Base-by-base conservation (phyloP, 2,329 filamentous ascomycete species). In the Cladosporium sp. region DNA sequence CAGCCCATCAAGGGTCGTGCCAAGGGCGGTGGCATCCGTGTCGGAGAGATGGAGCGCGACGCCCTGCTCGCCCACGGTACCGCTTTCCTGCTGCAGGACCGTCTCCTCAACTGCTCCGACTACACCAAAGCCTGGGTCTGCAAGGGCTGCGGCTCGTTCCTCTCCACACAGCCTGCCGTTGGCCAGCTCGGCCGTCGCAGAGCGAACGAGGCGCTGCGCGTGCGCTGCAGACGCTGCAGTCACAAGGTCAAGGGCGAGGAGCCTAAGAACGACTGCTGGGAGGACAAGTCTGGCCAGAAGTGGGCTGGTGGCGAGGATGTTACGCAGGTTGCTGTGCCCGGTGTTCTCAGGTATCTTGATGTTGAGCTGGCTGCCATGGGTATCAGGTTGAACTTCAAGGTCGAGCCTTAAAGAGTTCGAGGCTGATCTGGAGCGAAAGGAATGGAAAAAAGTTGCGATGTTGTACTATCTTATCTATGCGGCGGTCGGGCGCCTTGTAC, bases 1-100 rank as follows among this genome's bases (percentile, higher is more conserved):
- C 95, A 99, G 78, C 95, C 95, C 49, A 95, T 99, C 84, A 97
- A 98, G 83, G 95, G 95, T 70, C 86, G 95, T 78, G 95, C 96
- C 78, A 92, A 94, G 80, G 95, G 94, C 76, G 95, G 95, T 82
- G 95, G 95, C 89, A 97, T 99, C 77, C 93, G 95, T 84, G 94
- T 99, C 34, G 95, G 95, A 80, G 95, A 99, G 80, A 99, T 99
- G 95, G 95, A 99, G 82, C 91, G 95, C 71, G 95, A 99, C 79
- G 92, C 94, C 3, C 84, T 99, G 26, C 87, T 99, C 66, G 95
- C 95, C 4, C 95, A 99, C 83, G 95, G 95, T 28, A 95, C 93
- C 2, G 93, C 94, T 3, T 98, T 96, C 83, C 80, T 99, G 67
- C 86, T 99, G 6, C 95, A 99, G 78, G 95, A 99, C 78, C 90